These are phyloP conservation scores for Verticillium zaregamsianum DNA, from an alignment of 2,329 filamentous ascomycete species.

Conservation along the genomic window DNA sequence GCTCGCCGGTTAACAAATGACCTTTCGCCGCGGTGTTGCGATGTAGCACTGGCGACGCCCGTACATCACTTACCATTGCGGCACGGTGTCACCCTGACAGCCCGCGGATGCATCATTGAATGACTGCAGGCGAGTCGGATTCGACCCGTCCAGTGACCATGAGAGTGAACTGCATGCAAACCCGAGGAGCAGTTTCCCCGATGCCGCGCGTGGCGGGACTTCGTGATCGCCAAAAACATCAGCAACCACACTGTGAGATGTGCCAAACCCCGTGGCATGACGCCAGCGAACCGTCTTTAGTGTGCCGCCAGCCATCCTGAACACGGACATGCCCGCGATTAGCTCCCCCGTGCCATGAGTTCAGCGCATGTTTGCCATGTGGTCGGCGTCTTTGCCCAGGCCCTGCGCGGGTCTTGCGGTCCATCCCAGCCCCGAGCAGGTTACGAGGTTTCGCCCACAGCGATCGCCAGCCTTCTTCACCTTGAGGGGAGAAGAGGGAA, in stretches of 20 bases:
- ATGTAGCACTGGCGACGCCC: background rate
- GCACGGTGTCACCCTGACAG: background rate
- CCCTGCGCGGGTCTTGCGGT: background rate
- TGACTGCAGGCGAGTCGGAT: too few relatives aligned
- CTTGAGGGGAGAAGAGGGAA: background rate
- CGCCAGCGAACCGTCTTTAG: background rate
- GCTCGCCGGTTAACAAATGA: background rate
- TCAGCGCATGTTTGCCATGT: conserved; percentile 11
- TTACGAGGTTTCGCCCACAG: background rate
- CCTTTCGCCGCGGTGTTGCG: background rate
- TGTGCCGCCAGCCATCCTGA: background rate
- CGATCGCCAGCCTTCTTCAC: background rate
- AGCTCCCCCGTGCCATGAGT: conserved; percentile 6
- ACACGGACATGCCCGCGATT: background rate
- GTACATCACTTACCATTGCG: background rate
- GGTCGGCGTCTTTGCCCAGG: background rate
- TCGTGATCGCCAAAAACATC: background rate
- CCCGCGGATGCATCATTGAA: too few relatives aligned
- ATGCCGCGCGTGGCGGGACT: too few relatives aligned
- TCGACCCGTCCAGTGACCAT: too few relatives aligned
- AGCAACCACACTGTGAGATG: background rate
- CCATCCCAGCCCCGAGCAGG: background rate
- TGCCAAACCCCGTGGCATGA: background rate
- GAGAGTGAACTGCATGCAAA: too few relatives aligned
- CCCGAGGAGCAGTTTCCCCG: too few relatives aligned